Percentiles rank a stretch among this genome's conserved stretches.
These are phyloP conservation scores for Mucor mucedo DNA, from an alignment of 371 early-diverging fungal species.

Conservation along the genomic window DNA sequence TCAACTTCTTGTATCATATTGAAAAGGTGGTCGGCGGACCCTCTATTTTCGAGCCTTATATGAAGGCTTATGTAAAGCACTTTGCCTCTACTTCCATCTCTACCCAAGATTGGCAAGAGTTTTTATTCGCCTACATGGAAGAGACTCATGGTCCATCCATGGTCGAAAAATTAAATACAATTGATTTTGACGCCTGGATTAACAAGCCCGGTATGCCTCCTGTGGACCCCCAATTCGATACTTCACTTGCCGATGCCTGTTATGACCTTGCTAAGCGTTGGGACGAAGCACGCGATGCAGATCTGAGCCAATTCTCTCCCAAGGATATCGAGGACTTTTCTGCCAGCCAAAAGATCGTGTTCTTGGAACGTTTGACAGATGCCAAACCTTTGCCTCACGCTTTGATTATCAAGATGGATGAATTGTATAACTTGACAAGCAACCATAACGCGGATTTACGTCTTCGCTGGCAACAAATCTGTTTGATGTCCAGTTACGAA, in stretches of 20 bases:
- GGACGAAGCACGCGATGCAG: constrained; percentile 61
- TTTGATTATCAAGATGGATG: constrained; percentile 73
- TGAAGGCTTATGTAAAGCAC: constrained; percentile 80
- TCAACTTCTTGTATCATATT: constrained; percentile 89
- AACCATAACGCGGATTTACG: constrained; percentile 85
- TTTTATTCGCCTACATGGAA: constrained; percentile 75
- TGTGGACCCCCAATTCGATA: constrained; percentile 83
- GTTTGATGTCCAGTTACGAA: constrained; percentile 79
- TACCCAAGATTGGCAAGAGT: constrained; percentile 86
- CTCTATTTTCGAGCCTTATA: constrained; percentile 81
- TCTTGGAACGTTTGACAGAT: constrained; percentile 80
- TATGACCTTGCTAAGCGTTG: constrained; percentile 79
- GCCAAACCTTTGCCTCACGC: constrained; percentile 63
- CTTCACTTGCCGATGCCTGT: constrained; percentile 80
- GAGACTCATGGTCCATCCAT: constrained; percentile 67
- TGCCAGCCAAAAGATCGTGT: constrained; percentile 83
- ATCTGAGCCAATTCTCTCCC: constrained; percentile 60
- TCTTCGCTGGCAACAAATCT: constrained; percentile 86
- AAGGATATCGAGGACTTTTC: constrained; percentile 69
- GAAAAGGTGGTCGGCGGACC: constrained; percentile 89
- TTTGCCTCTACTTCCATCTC: constrained; percentile 90
- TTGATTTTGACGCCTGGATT: constrained; percentile 95
- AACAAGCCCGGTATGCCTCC: constrained; percentile 88
- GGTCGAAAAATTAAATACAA: constrained; percentile 66
- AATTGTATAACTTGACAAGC: constrained; percentile 72